phyloP scores from a whole-genome alignment of 1,284 basidiomycete species.

The Ustilago esculenta region DNA sequence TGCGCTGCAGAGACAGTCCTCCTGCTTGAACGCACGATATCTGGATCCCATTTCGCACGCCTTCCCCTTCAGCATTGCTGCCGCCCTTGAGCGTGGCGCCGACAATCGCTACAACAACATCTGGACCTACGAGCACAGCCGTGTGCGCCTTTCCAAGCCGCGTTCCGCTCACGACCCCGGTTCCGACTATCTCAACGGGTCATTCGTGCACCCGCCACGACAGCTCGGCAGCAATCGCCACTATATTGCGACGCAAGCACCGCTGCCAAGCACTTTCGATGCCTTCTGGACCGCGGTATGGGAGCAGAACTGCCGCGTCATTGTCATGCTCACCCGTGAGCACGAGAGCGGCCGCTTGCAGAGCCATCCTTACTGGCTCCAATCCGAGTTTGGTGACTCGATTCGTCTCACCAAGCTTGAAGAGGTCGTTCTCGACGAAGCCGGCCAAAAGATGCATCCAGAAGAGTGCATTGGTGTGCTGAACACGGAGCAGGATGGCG shows the following conservation, averaged over 20 bases:
- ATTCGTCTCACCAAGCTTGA: slow-evolving; percentile 48
- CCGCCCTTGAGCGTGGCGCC: slow-evolving; percentile 90
- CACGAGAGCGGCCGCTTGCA: slow-evolving; percentile 88
- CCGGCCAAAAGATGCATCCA: slow-evolving; percentile 25
- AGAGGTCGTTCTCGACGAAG: slow-evolving; percentile 46
- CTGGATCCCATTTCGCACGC: slow-evolving; percentile 22
- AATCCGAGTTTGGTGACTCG: slow-evolving; percentile 75
- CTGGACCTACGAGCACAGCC: slow-evolving; percentile 90
- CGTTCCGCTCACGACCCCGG: slow-evolving; percentile 39
- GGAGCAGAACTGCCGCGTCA: slow-evolving; percentile 72
- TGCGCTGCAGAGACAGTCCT: slow-evolving; percentile 22
- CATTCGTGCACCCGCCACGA: slow-evolving; percentile 54
- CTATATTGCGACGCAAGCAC: slow-evolving; percentile 97
- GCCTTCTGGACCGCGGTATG: slow-evolving; percentile 87
- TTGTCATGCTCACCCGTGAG: slow-evolving; percentile 85
- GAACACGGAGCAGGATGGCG: slow-evolving; percentile 20
- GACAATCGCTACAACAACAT: slow-evolving; percentile 90
- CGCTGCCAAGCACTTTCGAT: slow-evolving; percentile 84
- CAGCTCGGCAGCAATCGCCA: slow-evolving; percentile 67
- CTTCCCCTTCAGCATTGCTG: slow-evolving; percentile 90
- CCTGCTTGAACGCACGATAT: slow-evolving; percentile 4
- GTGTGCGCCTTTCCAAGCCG: slow-evolving; percentile 56
- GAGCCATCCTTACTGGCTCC: slow-evolving; percentile 90
- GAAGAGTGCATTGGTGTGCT: slow-evolving; percentile 29
- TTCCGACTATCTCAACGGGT: slow-evolving; percentile 63